Conservation (phyloP, 2,329 filamentous ascomycete genomes). For the Paraphoma sp. region DNA sequence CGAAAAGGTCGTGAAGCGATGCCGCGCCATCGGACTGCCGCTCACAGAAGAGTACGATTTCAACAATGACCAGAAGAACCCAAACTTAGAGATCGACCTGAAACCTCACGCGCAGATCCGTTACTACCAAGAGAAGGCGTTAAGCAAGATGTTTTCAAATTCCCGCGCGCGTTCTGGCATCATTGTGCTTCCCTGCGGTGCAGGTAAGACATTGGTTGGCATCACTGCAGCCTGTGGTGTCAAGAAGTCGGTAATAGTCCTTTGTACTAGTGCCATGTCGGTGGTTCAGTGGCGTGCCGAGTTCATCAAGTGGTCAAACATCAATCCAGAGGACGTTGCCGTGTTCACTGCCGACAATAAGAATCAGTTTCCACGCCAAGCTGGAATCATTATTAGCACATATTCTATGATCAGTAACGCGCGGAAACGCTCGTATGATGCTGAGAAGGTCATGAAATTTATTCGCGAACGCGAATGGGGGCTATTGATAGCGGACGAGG, state of each 20-base stretch:
- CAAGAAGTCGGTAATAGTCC: constrained; percentile 93
- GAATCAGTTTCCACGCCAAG: constrained; percentile 81
- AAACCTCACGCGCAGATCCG: constrained; percentile 89
- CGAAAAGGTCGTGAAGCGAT: constrained; percentile 87
- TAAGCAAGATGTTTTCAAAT: constrained; percentile 99
- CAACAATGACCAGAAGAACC: constrained; percentile 85
- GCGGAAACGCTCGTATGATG: constrained; percentile 85
- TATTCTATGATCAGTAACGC: constrained; percentile 99
- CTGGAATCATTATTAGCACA: constrained; percentile 95
- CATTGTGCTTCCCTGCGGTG: constrained; percentile 94
- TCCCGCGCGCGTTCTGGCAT: constrained; percentile 96
- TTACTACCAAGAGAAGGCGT: constrained; percentile 93
- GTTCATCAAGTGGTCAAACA: constrained; percentile 99
- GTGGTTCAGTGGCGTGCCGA: constrained; percentile 96
- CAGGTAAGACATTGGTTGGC: constrained; percentile 96
- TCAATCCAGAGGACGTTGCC: constrained; percentile 89
- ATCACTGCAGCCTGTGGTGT: constrained; percentile 98
- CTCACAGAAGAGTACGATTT: constrained; percentile 98
- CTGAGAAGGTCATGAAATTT: constrained; percentile 97
- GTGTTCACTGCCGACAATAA: constrained; percentile 96
- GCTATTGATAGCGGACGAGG: constrained; percentile 94
- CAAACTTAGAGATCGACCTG: constrained; percentile 91
- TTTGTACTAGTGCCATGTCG: constrained; percentile 97
- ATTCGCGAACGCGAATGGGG: constrained; percentile 91
- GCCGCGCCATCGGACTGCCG: constrained; percentile 83